Base-by-base conservation (phyloP, 495 filamentous ascomycete genomes). In the Penicillium fimorum region DNA sequence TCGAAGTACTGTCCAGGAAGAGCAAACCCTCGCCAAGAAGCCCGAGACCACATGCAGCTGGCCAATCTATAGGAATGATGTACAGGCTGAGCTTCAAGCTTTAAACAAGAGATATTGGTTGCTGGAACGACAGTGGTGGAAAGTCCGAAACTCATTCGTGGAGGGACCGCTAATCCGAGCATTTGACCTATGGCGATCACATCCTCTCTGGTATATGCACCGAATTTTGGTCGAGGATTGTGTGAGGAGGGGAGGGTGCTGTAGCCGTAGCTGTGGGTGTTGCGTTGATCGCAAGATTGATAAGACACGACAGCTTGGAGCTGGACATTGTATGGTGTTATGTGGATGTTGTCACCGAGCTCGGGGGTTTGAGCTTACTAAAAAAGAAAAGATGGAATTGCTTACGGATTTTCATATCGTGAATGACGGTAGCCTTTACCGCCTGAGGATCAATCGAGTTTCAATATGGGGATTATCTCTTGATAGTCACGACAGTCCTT, bases 121-220 rank as follows among this genome's bases (percentile, higher is more conserved):
- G 3, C 35, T 50, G 7, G 33, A 40, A 15, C 48, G 8, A 6
- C 20, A 41, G 18, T 50, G 48, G 48, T 50, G 48, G 48, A 13
- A 32, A 38, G 12, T 15, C 18, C 32, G 47, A 37, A 38, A 22
- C 22, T 15, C 18, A 15, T 50, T 50, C 13, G 20, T 15, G 10
- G 18, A 50, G 12, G 38, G 33, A 3, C 22, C 17, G 0, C 33
- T 41, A 10, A 44, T 18, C 29, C 45, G 57, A 20, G 35, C 6
- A n/a, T 54, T 53, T 43, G 32, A 58, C 1, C 17, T 53, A 18
- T 58, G 56, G 56, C 27, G 56, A 32, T 48, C 56, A 11, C 30
- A 58, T 17, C 44, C 50, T 22, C 15, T 30, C 8, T 58, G 56
- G 56, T 53, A 58, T 45, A 43, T 53, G 30, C 56, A 58, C 24